Conservation (phyloP, 805 yeast genomes). For the Hemisphaericaspora nanyangensis region DNA sequence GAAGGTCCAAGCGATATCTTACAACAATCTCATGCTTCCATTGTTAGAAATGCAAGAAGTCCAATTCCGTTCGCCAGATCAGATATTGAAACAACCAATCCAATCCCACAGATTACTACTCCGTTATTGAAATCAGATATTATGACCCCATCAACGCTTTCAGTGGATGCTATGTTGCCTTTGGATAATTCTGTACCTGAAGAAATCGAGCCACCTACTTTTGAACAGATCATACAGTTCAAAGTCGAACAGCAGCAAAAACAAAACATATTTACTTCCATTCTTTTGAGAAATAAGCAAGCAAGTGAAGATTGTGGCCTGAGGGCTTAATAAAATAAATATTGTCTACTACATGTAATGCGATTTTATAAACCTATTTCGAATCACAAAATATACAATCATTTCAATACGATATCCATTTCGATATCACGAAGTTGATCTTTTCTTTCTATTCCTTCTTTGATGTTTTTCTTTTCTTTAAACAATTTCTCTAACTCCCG, state of each 20-base stretch:
- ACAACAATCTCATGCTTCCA: constrained; percentile 35
- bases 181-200: constrained; percentile 18
- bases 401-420: constrained; percentile 20
- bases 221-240: constrained; percentile 22
- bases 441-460: constrained; percentile 5
- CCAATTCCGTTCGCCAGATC: constrained; percentile 17
- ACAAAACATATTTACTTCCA: constrained; percentile 4
- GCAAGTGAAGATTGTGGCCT: background rate
- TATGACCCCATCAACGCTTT: constrained; percentile 12
- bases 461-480: constrained; percentile 23
- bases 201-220: constrained; percentile 35
- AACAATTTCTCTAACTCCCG: constrained; percentile 57
- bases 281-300: background rate
- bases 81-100: constrained; percentile 13
- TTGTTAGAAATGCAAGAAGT: constrained; percentile 37
- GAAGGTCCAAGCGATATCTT: constrained; percentile 5
- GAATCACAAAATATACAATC: background rate
- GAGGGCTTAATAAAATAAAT: background rate
- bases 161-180: constrained; percentile 16
- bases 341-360: background rate
- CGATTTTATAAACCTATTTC: background rate
- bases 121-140: constrained; percentile 18
- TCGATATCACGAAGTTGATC: constrained; percentile 15
- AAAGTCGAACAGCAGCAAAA: constrained; percentile 17
- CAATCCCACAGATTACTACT: background rate